Evolutionary conservation across 805 yeast species (phyloP).

Genomic region (Cyberlindnera euphorbiae): DNA sequence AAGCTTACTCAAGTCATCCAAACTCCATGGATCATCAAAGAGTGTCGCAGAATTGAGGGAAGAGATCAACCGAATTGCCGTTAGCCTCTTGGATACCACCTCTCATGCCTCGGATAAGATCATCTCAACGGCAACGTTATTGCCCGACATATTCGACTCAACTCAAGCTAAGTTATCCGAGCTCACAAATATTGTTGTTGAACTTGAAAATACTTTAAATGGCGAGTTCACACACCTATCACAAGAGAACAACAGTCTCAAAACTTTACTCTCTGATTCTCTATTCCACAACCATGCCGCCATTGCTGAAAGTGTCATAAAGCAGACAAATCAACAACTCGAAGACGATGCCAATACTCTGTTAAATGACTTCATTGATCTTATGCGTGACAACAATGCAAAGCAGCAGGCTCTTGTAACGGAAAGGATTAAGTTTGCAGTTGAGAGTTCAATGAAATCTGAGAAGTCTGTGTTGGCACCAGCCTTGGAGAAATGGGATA

Average conservation of each 20-base stretch:
- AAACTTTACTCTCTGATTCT: constrained; percentile 15
- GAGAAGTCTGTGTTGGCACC: constrained; percentile 17
- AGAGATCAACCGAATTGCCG: constrained; percentile 13
- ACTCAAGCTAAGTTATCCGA: constrained; percentile 14
- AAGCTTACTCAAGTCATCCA: not conserved
- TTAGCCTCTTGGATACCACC: constrained; percentile 16
- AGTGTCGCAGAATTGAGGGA: constrained; percentile 7
- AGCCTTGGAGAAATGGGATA: constrained; percentile 19
- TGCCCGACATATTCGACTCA: constrained; percentile 21
- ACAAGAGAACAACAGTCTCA: constrained; percentile 23
- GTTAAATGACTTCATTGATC: constrained; percentile 16
- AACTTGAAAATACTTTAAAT: constrained; percentile 13
- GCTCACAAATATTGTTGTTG: constrained; percentile 8
- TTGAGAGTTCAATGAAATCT: constrained; percentile 14
- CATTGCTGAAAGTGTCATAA: constrained; percentile 14
- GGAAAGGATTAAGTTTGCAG: constrained; percentile 14
- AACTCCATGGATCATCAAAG: constrained; percentile 3
- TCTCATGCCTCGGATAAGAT: constrained; percentile 23
- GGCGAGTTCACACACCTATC: constrained; percentile 21
- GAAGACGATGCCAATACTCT: constrained; percentile 20
- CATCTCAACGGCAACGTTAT: constrained; percentile 17
- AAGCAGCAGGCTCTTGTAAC: constrained; percentile 17
- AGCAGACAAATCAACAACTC: constrained; percentile 12
- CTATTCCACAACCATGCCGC: constrained; percentile 23
- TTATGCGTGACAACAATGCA: constrained; percentile 17